Conservation (phyloP, 2,329 filamentous ascomycete species). For the Allantophomopsis lycopodina region DNA sequence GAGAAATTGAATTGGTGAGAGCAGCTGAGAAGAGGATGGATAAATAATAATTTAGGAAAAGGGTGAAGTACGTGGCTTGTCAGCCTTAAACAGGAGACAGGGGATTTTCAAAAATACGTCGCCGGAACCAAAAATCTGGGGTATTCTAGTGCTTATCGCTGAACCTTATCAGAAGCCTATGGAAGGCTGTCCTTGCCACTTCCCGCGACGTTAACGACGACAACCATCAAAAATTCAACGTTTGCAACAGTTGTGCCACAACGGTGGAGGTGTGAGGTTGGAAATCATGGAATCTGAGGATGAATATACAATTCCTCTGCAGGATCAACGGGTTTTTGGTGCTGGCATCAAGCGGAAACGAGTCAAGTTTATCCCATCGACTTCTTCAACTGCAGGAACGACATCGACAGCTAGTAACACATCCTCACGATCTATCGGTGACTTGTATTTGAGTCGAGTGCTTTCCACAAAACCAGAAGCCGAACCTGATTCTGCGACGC, state of each 20-base stretch:
- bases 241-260: too few species aligned
- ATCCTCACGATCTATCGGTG: conserved; percentile 19
- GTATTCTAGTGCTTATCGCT: too few species aligned
- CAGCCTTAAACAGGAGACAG: too few species aligned
- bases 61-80: too few species aligned
- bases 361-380: conserved; percentile 38
- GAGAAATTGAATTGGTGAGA: too few species aligned
- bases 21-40: too few species aligned
- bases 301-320: conserved; percentile 42
- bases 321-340: conserved; percentile 45
- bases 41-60: conserved; percentile 7
- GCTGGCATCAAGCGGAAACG: conserved; percentile 48
- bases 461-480: conserved; percentile 18
- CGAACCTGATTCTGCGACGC: background rate
- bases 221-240: too few species aligned
- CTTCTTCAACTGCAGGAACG: conserved; percentile 3
- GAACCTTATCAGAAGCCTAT: too few species aligned
- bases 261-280: too few species aligned
- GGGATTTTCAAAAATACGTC: too few species aligned
- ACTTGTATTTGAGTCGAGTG: conserved; percentile 55
- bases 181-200: background rate
- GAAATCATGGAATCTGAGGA: conserved; percentile 23
- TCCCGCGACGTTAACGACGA: background rate
- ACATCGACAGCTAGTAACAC: conserved; percentile 17
- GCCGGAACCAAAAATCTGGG: too few species aligned